Evolutionary conservation across 1,139 yeast species (phyloP).

Genomic region (Yamadazyma songkhlaensis): DNA sequence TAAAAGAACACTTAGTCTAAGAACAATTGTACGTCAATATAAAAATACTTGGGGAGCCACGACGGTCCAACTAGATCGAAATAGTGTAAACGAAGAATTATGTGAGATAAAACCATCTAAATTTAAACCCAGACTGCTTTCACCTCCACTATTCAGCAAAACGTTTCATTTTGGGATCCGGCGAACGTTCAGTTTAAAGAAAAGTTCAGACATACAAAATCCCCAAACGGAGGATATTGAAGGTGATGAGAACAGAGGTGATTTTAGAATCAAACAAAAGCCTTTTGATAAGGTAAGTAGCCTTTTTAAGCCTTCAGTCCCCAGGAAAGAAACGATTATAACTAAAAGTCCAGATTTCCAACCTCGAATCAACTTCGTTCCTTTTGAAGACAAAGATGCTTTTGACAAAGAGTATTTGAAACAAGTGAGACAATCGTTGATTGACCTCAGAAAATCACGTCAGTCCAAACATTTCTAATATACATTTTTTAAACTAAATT

Average conservation of each 20-base stretch:
- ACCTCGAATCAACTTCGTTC: background rate
- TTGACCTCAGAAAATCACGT: background rate
- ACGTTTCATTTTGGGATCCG: background rate
- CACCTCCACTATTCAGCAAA: no score
- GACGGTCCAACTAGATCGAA: no score
- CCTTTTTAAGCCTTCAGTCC: background rate
- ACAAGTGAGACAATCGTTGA: slow-evolving; percentile 1
- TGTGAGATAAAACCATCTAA: no score
- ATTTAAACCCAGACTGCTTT: no score
- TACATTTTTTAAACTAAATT: slow-evolving; percentile 1
- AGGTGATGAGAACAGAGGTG: slow-evolving; percentile 1
- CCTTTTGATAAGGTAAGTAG: slow-evolving; percentile 3
- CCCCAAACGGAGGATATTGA: no score
- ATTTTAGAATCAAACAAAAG: slow-evolving; percentile 1
- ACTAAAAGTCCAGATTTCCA: background rate
- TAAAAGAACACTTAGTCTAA: no score
- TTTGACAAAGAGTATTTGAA: slow-evolving; percentile 2
- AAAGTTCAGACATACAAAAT: no score
- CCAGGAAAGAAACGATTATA: background rate
- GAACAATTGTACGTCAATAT: no score
- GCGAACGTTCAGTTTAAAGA: background rate
- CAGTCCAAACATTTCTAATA: background rate
- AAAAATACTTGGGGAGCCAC: no score
- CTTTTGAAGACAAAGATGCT: slow-evolving; percentile 4
- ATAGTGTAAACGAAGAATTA: no score